Evolutionary conservation across 768 basidiomycete genomes (phyloP), one percentile per base, ranked within the genome.

Genomic region (Leccinum pellstonianum): DNA sequence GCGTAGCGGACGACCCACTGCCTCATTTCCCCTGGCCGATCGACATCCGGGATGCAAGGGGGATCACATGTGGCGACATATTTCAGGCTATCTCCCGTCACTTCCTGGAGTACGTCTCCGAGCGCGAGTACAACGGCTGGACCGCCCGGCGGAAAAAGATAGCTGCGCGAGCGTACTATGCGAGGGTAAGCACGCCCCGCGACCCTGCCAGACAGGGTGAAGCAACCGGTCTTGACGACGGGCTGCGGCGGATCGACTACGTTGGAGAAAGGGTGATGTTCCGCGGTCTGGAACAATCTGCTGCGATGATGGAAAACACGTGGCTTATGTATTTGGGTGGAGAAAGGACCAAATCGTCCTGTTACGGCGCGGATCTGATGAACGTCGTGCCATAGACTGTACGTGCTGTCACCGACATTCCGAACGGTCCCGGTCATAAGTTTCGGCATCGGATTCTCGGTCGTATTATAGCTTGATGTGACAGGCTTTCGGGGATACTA

Each of bases 201-300:
- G 31, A 52, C 9, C n/a, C 51, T 17, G 19, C 19, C 3, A 21
- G 12, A 21, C 19, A 12, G 8, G 17, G 25, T 10, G 23, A n/a
- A 15, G 29, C n/a, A 9, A 33, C 27, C 12, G 3, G 14, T 27
- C 27, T 1, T 6, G 10, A 15, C 12, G 51, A 52, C 17, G 51
- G 51, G 51, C 31, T 52, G n/a, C 51, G 51, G 31, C 51, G 51
- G 51, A 52, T 52, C 31, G 51, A 52, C n/a, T 52, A 33, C 51
- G 29, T 33, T 4, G 51, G 51, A n/a, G 29, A 52, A 31, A 33
- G 51, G n/a, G 51, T 52, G 29, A 31, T 52, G n/a, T 52, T 52
- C 29, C 51, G 51, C n/a, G 51, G 51, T n/a, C 51, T 52, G n/a
- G 51, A 52, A 52, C 51, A 52, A 14, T 31, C 51, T 14, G 29